Percentiles rank a stretch among this genome's conserved stretches.
phyloP scores from a whole-genome alignment of 208 protist genomes.

The Trypanosoma caninum region DNA sequence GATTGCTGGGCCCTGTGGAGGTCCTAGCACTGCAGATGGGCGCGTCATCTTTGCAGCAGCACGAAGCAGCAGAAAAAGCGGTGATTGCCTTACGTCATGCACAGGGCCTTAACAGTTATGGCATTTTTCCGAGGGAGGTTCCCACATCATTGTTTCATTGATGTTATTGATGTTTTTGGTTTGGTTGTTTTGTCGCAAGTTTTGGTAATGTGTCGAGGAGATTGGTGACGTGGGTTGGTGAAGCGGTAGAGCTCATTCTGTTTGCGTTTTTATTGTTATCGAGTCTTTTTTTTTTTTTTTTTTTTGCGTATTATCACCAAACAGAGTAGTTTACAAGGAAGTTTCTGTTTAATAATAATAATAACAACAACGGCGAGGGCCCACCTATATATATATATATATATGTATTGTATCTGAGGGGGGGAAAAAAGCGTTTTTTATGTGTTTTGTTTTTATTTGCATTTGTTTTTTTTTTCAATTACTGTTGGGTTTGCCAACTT shows the following conservation, averaged over 20 bases:
- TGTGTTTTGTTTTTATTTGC: neutral
- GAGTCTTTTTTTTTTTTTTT: neutral
- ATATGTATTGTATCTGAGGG: neutral
- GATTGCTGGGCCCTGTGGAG: neutral
- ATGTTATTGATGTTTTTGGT: too few species aligned
- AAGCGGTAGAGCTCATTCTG: neutral
- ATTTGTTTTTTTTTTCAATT: neutral
- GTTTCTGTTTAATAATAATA: neutral
- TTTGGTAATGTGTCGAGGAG: neutral
- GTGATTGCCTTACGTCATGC: too few species aligned
- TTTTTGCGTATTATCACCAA: neutral
- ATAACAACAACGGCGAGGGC: neutral
- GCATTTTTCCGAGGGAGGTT: conserved; percentile 1
- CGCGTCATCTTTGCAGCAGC: neutral
- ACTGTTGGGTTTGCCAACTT: neutral
- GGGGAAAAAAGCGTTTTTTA: too few species aligned
- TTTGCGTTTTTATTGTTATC: neutral
- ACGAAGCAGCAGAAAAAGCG: neutral
- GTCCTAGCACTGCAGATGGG: too few species aligned
- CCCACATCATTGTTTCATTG: conserved; percentile 16
- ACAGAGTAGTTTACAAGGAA: neutral
- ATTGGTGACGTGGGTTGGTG: too few species aligned
- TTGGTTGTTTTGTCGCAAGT: neutral
- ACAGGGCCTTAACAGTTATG: too few species aligned
- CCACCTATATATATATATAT: neutral